Base-by-base conservation (phyloP, 228 moss, liverwort and hornwort genomes). In the Sphagnum magellanicum region DNA sequence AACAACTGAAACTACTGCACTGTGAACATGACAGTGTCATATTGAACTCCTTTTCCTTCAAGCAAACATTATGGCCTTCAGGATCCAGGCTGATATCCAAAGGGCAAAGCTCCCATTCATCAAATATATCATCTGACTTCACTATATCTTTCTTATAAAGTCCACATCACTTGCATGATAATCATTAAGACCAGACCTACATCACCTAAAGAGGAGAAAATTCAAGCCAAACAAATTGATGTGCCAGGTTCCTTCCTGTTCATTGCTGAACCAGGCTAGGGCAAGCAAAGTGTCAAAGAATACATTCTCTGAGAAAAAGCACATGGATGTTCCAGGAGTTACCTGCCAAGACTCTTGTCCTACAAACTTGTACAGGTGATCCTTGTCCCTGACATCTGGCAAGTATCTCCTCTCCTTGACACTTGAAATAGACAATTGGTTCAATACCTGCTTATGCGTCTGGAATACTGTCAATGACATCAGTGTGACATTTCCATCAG, bases 261-360 rank as follows among this genome's bases (percentile, higher is more conserved):
- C 50, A 50, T 12, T 11, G 12, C 7, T n/a, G n/a, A n/a, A n/a
- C n/a, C n/a, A n/a, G n/a, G n/a, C n/a, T n/a, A n/a, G n/a, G n/a
- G n/a, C 6, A 53, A 11, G 53, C 11, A 53, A n/a, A n/a, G n/a
- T n/a, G n/a, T n/a, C n/a, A n/a, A 49, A 64, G 11, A 6, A 67
- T 67, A 10, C 10, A 50, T 49, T 4, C 9, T 64, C 6, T 6
- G 6, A 49, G 16, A 46, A 49, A n/a, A 49, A 12, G 63, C n/a
- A n/a, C n/a, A n/a, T n/a, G n/a, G n/a, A n/a, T n/a, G n/a, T n/a
- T 16, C 7, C 10, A 66, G 12, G 9, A 49, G 60, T 63, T 84
- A 95, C 95, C 95, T 95, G 95, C 89, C 90, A 95, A 60, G 95
- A 95, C 73, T 95, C 95, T 75, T 90, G 81, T 52, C 90, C 92